Base-by-base conservation (phyloP, 2,329 filamentous ascomycete genomes). In the Fusarium sterilihyphosum region DNA sequence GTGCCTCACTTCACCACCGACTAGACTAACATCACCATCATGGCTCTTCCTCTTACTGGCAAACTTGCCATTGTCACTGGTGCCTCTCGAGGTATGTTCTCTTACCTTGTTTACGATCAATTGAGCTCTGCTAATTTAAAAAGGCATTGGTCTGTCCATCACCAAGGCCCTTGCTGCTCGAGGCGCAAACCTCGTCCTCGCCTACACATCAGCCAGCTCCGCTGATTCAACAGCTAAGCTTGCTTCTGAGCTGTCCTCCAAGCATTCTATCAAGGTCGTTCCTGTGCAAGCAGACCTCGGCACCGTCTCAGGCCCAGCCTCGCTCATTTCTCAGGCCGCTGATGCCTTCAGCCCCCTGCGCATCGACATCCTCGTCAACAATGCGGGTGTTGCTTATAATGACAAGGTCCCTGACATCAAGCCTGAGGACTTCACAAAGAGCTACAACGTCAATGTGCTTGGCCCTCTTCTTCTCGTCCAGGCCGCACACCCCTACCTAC, bases 51-150 rank as follows among this genome's bases (percentile, higher is more conserved):
- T 56, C 85, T 92, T n/a, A 90, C 94, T 80, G 93, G 93, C 76
- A 95, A 95, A 82, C 86, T 95, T 59, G 94, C 90, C 61, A 91
- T 97, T 74, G 87, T 96, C 53, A 96, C 94, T 3, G 94, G 94
- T 65, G 92, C 91, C 68, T 94, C 93, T 66, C 86, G 94, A 86
- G 93, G 93, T 94, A 86, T 71, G 37, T 17, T 20, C 12, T 4
- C 77, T 63, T 54, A 43, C 29, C 31, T 31, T 68, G n/a, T 50
- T 26, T 29, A 20, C 17, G 5, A 16, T 16, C 33, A 29, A 61
- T n/a, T 24, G 24, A 29, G 37, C 20, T 22, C 14, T 62, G 10
- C 71, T 74, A n/a, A 72, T 60, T 11, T 37, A 18, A 52, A 16
- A 43, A 78, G 77, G 74, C 41, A 78, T 78, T 26, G 77, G 77